Percentiles rank a stretch among this genome's conserved stretches.
phyloP scores from a whole-genome alignment of 2,329 filamentous ascomycete species.

The Alternaria metachromatica region DNA sequence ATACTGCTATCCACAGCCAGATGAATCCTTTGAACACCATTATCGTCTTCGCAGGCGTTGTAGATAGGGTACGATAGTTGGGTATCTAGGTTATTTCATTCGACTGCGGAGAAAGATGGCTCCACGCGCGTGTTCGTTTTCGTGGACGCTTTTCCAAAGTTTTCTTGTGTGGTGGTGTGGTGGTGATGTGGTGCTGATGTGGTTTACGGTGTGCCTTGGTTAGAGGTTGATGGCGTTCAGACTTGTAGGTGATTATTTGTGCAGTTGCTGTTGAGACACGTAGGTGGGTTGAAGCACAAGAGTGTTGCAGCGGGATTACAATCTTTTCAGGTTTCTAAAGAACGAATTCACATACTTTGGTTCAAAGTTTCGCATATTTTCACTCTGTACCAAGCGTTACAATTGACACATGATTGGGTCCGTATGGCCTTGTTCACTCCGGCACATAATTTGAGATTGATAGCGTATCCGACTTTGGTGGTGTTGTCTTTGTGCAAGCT shows the following conservation, averaged over 20 bases:
- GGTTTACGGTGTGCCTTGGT: too few species aligned
- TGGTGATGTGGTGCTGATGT: not conserved
- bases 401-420: too few species aligned
- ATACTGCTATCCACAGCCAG: not conserved
- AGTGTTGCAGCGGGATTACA: too few species aligned
- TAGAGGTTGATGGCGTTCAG: too few species aligned
- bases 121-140: too few species aligned
- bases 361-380: not conserved
- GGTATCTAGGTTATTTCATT: too few species aligned
- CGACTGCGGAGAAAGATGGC: not conserved
- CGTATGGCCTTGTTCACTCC: not conserved
- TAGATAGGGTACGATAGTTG: not conserved
- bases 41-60: not conserved
- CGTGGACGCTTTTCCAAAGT: not conserved
- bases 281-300: too few species aligned
- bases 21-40: not conserved
- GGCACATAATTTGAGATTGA: not conserved
- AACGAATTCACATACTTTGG: not conserved
- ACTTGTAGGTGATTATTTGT: not conserved
- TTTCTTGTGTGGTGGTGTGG: not conserved
- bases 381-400: not conserved
- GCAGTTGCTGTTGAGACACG: not conserved
- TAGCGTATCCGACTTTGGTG: too few species aligned
- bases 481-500: too few species aligned
- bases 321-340: too few species aligned